Base-by-base conservation (phyloP, 495 filamentous ascomycete genomes). In the Annulohypoxylon maeteangense region DNA sequence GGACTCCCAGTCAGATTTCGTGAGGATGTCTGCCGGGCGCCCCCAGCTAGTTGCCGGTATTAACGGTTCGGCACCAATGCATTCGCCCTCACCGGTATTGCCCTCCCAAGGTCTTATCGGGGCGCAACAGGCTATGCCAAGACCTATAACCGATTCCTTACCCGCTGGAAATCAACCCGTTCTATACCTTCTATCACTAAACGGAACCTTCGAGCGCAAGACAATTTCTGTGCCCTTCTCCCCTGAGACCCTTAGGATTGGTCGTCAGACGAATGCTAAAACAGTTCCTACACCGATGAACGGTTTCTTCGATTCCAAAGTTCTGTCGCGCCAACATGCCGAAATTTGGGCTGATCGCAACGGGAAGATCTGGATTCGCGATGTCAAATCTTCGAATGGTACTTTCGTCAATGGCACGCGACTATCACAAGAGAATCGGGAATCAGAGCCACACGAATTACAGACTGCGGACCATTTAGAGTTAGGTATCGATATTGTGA, bases 321-420 rank as follows among this genome's bases (percentile, higher is more conserved):
- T 99, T 36, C 87, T 99, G 12, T 98, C 95, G 34, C 86, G 95
- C 65, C 94, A 97, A 78, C 95, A 99, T 81, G 95, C 95, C 14
- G 95, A 99, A 69, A 88, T 98, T 16, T 99, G 93, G 93, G 95
- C 95, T 22, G 94, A 98, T 56, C 86, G 89, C 62, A 86, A 85
- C 68, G 95, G 95, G 12, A 97, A 95, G 75, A 89, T 99, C 58
- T 98, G 90, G 89, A 98, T 99, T 72, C 89, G 93, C 34, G 95
- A 99, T 81, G 91, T 99, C 69, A 98, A 97, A 78, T 98, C 95
- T 3, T 98, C 95, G 2, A 99, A 99, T 74, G 95, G 95, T 42
- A 99, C 95, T 0, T 99, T 99, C 79, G 94, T 99, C 58, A 99
- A 98, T 65, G 93, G 93, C n/a, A 86, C 89, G 16, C 88, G 95